These are phyloP conservation scores for Davidsoniella eucalypti DNA, from an alignment of 2,329 filamentous ascomycete genomes.

Conservation along the genomic window DNA sequence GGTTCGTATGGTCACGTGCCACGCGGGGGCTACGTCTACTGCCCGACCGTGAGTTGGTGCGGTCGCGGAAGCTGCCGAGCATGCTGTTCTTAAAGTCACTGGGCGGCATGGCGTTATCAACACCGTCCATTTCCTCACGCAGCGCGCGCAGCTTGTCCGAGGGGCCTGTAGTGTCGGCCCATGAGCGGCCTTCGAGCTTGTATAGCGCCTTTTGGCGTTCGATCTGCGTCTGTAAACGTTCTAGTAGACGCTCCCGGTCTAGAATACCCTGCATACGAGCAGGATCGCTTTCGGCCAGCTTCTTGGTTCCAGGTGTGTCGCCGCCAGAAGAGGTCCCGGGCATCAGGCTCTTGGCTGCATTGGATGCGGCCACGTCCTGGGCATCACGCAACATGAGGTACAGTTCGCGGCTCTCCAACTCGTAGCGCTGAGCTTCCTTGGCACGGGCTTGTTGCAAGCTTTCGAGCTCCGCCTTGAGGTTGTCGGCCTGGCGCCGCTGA, in stretches of 20 bases:
- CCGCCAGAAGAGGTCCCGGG: slow-evolving; percentile 15
- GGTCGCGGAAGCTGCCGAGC: slow-evolving; percentile 53
- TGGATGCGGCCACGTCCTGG: slow-evolving; percentile 85
- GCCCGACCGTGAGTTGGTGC: slow-evolving; percentile 38
- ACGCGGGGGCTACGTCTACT: slow-evolving; percentile 39
- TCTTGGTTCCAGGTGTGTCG: slow-evolving; percentile 28
- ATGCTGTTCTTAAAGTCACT: slow-evolving; percentile 52
- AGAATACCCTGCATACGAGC: slow-evolving; percentile 79
- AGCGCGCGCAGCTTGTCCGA: slow-evolving; percentile 84
- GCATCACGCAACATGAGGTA: slow-evolving; percentile 98
- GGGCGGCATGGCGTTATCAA: slow-evolving; percentile 26
- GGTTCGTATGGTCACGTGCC: slow-evolving; percentile 7
- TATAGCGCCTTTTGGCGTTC: slow-evolving; percentile 96
- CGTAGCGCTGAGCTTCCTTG: slow-evolving; percentile 84
- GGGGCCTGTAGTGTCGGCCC: slow-evolving; percentile 66
- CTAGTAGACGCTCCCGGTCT: slow-evolving; percentile 83
- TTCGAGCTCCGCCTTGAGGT: slow-evolving; percentile 75
- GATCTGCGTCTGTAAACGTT: slow-evolving; percentile 83
- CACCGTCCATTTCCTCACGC: slow-evolving; percentile 81
- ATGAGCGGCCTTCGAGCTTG: slow-evolving; percentile 85
- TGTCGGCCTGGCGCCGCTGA: slow-evolving; percentile 69
- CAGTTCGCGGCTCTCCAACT: slow-evolving; percentile 86
- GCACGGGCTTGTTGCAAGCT: slow-evolving; percentile 72
- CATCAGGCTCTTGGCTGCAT: slow-evolving; percentile 39
- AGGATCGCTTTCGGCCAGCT: slow-evolving; percentile 46